Base-by-base conservation (phyloP, 2,329 filamentous ascomycete species). In the Penicillium vulpinum region DNA sequence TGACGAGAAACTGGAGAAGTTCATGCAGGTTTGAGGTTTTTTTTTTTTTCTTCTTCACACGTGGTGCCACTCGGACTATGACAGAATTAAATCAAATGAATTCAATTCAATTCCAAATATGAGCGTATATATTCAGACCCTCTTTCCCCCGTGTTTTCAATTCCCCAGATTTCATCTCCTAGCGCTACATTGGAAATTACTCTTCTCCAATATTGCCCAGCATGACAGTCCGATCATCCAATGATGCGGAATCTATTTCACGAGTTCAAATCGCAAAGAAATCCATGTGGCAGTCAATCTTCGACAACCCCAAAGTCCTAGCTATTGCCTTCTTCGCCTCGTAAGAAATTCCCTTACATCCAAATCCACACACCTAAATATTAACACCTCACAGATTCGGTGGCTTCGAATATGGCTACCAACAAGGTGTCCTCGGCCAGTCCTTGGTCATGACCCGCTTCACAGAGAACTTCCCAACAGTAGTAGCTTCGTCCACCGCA, bases 391-490 rank as follows among this genome's bases (percentile, higher is more conserved):
- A 13, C 31, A 70, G 68, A 15, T 72, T 81, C 33, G 79, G 79
- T 46, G 80, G 79, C 15, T 73, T 81, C 35, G 69, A 81, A 38
- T 81, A 81, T 66, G 79, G 79, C 15, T 81, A 81, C 62, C 78
- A 80, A 61, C 71, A 74, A 60, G 72, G 73, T 44, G 73, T 76
- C 13, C 67, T 76, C 4, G 74, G 73, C 28, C 67, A 81, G 41
- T 80, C 77, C 16, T 67, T 82, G 4, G 78, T 81, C 51, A 82
- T 82, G 79, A 75, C 77, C 8, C 78, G 79, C 36, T 82, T 82
- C 58, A 73, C 76, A 4, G 71, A 73, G 4, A 73, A 73, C 6
- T 81, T 81, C 60, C 73, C 77, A 21, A 70, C 74, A 15, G 77
- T 81, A 4, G 76, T 78, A 1, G 69, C 74, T 11, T 75, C 72